Conservation (phyloP, 192 early-diverging fungal species). For the Coemansia sp. region DNA sequence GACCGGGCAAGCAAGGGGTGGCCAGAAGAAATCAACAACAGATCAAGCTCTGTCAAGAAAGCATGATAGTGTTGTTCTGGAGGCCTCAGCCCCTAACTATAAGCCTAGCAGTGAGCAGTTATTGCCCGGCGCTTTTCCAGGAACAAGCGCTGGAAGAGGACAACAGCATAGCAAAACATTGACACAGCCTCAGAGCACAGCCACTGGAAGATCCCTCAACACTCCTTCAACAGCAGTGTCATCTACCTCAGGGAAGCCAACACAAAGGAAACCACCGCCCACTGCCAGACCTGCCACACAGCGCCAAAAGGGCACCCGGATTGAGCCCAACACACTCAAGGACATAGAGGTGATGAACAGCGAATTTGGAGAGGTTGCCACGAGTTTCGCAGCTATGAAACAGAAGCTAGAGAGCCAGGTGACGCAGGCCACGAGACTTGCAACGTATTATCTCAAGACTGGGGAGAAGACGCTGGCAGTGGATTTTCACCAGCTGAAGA, state of each 20-base stretch:
- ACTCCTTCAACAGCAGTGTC: not conserved
- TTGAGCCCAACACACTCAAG: not conserved
- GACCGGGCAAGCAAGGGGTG: conserved; percentile 32
- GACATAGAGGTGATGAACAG: not conserved
- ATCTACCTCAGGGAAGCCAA: not conserved
- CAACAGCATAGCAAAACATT: not conserved
- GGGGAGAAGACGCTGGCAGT: conserved; percentile 42
- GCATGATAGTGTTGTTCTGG: not conserved
- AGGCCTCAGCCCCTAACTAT: conserved; percentile 9
- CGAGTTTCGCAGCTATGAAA: conserved; percentile 30
- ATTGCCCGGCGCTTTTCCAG: conserved; percentile 10
- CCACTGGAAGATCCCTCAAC: not conserved
- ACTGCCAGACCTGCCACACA: not conserved
- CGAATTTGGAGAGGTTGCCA: conserved; percentile 4
- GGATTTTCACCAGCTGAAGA: conserved; percentile 44
- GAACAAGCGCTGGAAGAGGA: not conserved
- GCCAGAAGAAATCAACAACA: conserved; percentile 13
- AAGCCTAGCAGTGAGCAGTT: conserved; percentile 17
- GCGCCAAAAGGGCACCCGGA: not conserved
- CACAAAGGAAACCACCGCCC: not conserved
- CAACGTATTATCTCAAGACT: conserved; percentile 29
- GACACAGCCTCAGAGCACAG: not conserved
- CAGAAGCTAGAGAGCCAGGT: conserved; percentile 22
- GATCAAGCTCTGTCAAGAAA: conserved; percentile 7
- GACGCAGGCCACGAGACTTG: conserved; percentile 28